These are phyloP conservation scores for Chlamydomonas reinhardtii DNA, from an alignment of 163 green algal genomes.

Conservation along the genomic window DNA sequence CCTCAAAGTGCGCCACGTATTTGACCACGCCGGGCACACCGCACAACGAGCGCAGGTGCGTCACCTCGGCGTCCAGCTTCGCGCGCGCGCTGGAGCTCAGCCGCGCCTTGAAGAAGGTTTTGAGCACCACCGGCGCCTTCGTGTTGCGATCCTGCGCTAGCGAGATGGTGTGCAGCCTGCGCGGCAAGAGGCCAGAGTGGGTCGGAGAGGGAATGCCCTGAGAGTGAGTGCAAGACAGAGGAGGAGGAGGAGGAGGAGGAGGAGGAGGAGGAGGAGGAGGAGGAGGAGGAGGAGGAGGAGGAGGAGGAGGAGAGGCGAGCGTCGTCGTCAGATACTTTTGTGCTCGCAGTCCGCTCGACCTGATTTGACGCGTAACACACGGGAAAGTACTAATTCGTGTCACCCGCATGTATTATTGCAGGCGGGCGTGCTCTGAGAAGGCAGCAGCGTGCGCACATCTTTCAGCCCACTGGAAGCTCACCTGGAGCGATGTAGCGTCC, in stretches of 20 bases:
- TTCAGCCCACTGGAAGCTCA: not conserved
- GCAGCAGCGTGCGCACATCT: too few relatives aligned
- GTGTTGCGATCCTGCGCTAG: conserved; percentile 30
- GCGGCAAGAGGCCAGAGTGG: too few relatives aligned
- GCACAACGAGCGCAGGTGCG: conserved; percentile 12
- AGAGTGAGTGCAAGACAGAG: not conserved
- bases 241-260: not conserved
- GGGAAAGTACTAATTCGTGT: too few relatives aligned
- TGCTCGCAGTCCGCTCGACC: too few relatives aligned
- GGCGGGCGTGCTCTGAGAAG: too few relatives aligned
- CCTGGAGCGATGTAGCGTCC: conserved; percentile 37
- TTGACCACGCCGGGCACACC: conserved; percentile 40
- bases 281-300: too few relatives aligned
- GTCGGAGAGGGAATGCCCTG: too few relatives aligned
- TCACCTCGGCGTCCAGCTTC: conserved; percentile 44
- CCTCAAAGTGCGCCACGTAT: conserved; percentile 45
- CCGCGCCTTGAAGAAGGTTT: conserved; percentile 29
- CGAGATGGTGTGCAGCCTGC: conserved; percentile 48
- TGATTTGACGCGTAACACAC: too few relatives aligned
- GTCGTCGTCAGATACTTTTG: too few relatives aligned
- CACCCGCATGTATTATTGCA: too few relatives aligned
- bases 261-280: too few relatives aligned
- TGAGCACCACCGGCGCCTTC: conserved; percentile 41
- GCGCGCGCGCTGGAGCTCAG: conserved; percentile 8
- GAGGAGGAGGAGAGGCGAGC: too few relatives aligned